Evolutionary conservation across 2,329 filamentous ascomycete species (phyloP).

Genomic region (Ascochyta fabae): DNA sequence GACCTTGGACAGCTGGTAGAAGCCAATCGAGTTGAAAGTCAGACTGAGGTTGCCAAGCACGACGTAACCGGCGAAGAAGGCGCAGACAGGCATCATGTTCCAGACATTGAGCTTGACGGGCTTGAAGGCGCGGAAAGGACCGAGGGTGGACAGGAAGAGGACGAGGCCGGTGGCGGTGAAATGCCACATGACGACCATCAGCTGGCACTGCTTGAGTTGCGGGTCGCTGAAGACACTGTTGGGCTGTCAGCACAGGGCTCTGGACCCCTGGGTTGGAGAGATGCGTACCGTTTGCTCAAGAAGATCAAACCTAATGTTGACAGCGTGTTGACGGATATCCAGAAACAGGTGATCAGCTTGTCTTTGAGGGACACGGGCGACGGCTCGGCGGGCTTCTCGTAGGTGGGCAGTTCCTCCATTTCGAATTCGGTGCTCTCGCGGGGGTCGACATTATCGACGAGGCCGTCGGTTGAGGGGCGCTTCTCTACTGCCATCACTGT

Average conservation of each 20-base stretch:
- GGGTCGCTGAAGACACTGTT: conserved; percentile 54
- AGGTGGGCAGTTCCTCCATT: conserved; percentile 44
- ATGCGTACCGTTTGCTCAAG: conserved; percentile 53
- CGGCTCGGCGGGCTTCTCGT: conserved; percentile 40
- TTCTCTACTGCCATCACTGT: conserved; percentile 44
- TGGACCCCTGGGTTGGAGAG: not conserved
- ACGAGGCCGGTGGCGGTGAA: conserved; percentile 54
- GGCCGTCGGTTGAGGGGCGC: conserved; percentile 47
- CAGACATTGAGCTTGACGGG: conserved; percentile 52
- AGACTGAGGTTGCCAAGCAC: conserved; percentile 56
- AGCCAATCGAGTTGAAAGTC: conserved; percentile 56
- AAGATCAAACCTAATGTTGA: conserved; percentile 54
- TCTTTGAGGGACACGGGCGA: conserved; percentile 42
- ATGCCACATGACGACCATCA: conserved; percentile 58
- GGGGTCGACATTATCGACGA: conserved; percentile 48
- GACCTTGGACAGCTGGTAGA: conserved; percentile 58
- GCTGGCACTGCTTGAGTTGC: conserved; percentile 54
- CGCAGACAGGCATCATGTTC: conserved; percentile 55
- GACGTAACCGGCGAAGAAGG: conserved; percentile 56
- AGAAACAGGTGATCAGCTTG: conserved; percentile 48
- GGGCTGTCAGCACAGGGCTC: conserved; percentile 27
- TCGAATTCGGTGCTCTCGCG: conserved; percentile 38
- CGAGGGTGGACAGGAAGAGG: conserved; percentile 51
- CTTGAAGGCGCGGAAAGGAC: conserved; percentile 55
- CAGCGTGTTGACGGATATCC: conserved; percentile 54